Evolutionary conservation across 2,329 filamentous ascomycete genomes (phyloP), one percentile per base, ranked within the genome.

Genomic region (Monosporascus sp.): DNA sequence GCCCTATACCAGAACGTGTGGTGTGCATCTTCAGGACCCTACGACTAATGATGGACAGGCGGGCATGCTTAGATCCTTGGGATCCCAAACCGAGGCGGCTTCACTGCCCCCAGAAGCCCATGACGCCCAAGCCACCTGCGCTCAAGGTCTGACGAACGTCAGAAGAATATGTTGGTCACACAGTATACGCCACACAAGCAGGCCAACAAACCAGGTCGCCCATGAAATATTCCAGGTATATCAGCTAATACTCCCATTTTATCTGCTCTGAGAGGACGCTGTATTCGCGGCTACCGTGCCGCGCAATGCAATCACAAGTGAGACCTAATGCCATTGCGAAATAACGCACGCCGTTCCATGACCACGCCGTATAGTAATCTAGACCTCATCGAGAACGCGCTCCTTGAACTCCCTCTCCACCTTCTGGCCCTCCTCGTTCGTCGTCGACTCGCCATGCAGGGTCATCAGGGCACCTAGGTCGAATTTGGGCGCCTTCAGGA

Each of bases 391-490:
- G 69, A 97, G 84, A 71, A 97, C 91, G 71, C 83, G 84, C 87
- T 99, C 93, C 89, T 97, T 96, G 89, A 97, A 99, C 80, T 99
- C 93, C 73, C 91, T 83, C 86, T 97, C 94, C 66, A 95, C 90
- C 90, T 97, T 97, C 80, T 97, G 90, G 70, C 94, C 94, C 74
- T 91, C 86, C 79, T 99, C 94, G 74, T 97, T 92, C 68, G 90
- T 92, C 72, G 85, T 87, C 60, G 92, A 95, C 85, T 99, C 94
- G 79, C 94, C 94, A 82, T 99, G 94, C 70, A 99, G 88, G 76
- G 88, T 88, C 77, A 99, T 88, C 67, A 99, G 86, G 68, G 90
- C 88, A 78, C 94, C 94, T 64, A 99, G 88, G 74, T 99, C 94
- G 82, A 99, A 97, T 85, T 99, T 99, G 73, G 94, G 94, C 65